Percentiles rank a stretch among this genome's conserved stretches.
These are phyloP conservation scores for Aspergillus sp. DNA, from an alignment of 2,329 filamentous ascomycete genomes.

Conservation along the genomic window DNA sequence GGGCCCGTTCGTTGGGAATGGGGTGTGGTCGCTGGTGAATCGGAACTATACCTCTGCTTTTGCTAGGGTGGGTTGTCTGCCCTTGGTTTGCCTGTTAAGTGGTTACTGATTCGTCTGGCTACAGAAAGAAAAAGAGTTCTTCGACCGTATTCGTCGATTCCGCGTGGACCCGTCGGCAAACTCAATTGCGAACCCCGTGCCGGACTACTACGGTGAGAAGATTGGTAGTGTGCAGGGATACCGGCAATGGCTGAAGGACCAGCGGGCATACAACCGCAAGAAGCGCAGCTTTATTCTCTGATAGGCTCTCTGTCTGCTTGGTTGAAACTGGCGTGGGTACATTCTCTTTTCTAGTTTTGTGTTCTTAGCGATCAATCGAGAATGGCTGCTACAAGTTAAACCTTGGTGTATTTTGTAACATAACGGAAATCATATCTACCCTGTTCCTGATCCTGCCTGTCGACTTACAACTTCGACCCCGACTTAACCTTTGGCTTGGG, in stretches of 20 bases:
- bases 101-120: slow-evolving; percentile 5
- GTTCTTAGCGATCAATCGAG: not conserved
- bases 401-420: not conserved
- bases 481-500: slow-evolving; percentile 15
- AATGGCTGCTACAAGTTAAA: not conserved
- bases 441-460: no score
- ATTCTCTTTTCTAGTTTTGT: not conserved
- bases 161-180: slow-evolving; percentile 85
- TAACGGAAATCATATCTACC: slow-evolving; percentile 1
- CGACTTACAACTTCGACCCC: slow-evolving; percentile 12
- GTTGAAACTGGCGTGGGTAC: not conserved
- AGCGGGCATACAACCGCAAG: slow-evolving; percentile 94
- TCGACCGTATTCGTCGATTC: slow-evolving; percentile 80
- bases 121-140: slow-evolving; percentile 90
- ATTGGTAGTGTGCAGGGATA: slow-evolving; percentile 89
- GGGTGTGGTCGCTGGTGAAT: slow-evolving; percentile 69
- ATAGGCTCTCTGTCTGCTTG: not conserved
- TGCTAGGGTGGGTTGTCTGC: slow-evolving; percentile 47
- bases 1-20: slow-evolving; percentile 73
- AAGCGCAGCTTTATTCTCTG: slow-evolving; percentile 41
- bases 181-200: slow-evolving; percentile 84
- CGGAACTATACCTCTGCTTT: slow-evolving; percentile 64
- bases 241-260: slow-evolving; percentile 92
- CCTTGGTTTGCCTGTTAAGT: not conserved
- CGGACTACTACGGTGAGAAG: slow-evolving; percentile 98